These are phyloP conservation scores for Botryobasidium botryosum DNA, from an alignment of 768 basidiomycete species.

Conservation along the genomic window DNA sequence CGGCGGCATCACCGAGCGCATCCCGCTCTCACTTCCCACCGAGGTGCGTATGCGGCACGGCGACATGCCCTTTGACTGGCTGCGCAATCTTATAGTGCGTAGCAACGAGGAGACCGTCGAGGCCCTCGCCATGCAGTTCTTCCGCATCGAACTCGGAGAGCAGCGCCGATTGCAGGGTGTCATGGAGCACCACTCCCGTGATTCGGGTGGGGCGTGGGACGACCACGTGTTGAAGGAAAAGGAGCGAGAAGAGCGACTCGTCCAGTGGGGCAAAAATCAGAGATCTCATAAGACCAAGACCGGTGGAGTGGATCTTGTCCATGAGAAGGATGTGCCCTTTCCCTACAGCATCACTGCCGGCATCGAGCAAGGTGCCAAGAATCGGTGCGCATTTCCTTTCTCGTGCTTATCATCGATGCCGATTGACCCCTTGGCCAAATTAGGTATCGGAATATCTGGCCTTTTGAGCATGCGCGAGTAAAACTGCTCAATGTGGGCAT, in stretches of 20 bases:
- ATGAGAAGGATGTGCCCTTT: conserved; percentile 27
- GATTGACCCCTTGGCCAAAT: neutral
- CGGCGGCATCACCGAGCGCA: conserved; percentile 50
- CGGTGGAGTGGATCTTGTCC: too few relatives aligned
- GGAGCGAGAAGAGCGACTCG: conserved; percentile 6
- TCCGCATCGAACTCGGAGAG: conserved; percentile 80
- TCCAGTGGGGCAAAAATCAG: neutral
- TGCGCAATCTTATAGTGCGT: conserved; percentile 52
- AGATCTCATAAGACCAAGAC: neutral
- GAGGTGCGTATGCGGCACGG: conserved; percentile 33
- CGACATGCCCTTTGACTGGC: conserved; percentile 68
- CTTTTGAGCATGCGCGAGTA: conserved; percentile 88
- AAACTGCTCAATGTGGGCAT: conserved; percentile 30
- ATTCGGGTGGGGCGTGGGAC: conserved; percentile 14
- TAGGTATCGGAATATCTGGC: conserved; percentile 95
- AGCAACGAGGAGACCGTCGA: conserved; percentile 52
- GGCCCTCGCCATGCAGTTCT: conserved; percentile 81
- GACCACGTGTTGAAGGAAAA: conserved; percentile 8
- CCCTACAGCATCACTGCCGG: conserved; percentile 93
- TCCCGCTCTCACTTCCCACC: conserved; percentile 44
- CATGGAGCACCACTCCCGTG: conserved; percentile 77
- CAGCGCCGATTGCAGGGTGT: conserved; percentile 76
- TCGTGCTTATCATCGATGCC: neutral
- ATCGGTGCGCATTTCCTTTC: conserved; percentile 36
- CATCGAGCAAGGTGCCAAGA: conserved; percentile 87